Evolutionary conservation across 768 basidiomycete genomes (phyloP), one percentile per base, ranked within the genome.

Genomic region (Naganishia kalamii): DNA sequence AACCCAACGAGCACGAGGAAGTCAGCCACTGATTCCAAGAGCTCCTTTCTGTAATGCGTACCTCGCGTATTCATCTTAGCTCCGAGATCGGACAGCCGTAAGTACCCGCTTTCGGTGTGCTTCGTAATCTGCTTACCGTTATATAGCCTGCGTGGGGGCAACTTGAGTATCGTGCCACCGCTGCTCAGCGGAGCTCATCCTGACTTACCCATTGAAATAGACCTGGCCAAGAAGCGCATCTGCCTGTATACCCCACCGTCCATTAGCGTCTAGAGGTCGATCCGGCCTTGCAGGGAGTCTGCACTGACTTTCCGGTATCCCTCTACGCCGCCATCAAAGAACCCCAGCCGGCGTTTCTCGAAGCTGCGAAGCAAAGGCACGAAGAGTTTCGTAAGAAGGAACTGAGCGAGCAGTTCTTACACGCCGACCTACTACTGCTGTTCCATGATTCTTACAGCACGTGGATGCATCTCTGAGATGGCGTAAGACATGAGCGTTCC

Each of bases 271-370:
- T 35, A 15, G 8, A 19, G 23, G 1, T 4, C 47, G 40, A 11
- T 25, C 35, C 12, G 35, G n/a, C n/a, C 11, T n/a, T 29, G 13
- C 4, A n/a, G 48, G 23, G n/a, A 30, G 23, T 10, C 13, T 5
- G 23, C 19, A 43, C 65, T 0, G 4, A 66, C 66, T 70, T 77
- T 77, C 27, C 76, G 71, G 66, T 77, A 77, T 43, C 76, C 76
- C 49, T 77, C 76, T 69, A 76, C 70, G 65, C 76, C 51, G 48
- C 70, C 66, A 43, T 65, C 66, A 30, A 77, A 76, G 74, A 77
- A 77, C 3, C 76, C 76, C 68, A 77, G 74, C 21, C 76, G 57
- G 4, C 76, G 66, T 60, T 77, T 77, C 51, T 76, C 76, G 48
- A 76, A 77, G 62, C 72, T 73, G 19, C 23, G 12, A 3, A n/a